phyloP scores from a whole-genome alignment of 2,329 filamentous ascomycete genomes.

The Diaporthe capsici region DNA sequence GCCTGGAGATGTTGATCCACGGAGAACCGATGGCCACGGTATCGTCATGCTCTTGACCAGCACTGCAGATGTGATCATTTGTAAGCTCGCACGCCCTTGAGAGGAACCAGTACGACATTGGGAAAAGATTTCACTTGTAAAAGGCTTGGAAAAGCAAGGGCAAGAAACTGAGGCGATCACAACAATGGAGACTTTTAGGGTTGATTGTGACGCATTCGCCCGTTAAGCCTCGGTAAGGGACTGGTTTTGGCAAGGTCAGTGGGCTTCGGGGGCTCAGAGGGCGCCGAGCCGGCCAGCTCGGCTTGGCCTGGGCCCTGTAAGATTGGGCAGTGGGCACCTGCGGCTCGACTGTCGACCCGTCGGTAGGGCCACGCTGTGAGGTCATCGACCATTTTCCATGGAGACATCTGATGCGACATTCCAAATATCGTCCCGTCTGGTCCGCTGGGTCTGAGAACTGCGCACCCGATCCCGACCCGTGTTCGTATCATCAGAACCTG shows the following conservation, averaged over 20 bases:
- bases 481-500: neutral
- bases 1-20: neutral
- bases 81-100: neutral
- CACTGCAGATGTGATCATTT: neutral
- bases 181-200: neutral
- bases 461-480: neutral
- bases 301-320: constrained; percentile 8
- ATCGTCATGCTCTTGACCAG: neutral
- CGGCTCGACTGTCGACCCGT: constrained; percentile 24
- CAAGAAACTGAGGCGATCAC: neutral
- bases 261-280: neutral
- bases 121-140: neutral
- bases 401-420: constrained; percentile 21
- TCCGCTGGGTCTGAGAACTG: neutral
- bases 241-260: constrained; percentile 9
- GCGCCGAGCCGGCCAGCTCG: constrained; percentile 3
- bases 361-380: constrained; percentile 1
- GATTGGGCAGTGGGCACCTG: constrained; percentile 6
- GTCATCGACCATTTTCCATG: constrained; percentile 1
- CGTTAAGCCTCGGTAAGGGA: neutral
- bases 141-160: neutral
- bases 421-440: constrained; percentile 17
- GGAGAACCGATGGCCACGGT: neutral
- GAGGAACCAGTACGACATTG: neutral
- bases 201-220: neutral